Base-by-base conservation (phyloP, 768 basidiomycete species). In the Gyrodon lividus region DNA sequence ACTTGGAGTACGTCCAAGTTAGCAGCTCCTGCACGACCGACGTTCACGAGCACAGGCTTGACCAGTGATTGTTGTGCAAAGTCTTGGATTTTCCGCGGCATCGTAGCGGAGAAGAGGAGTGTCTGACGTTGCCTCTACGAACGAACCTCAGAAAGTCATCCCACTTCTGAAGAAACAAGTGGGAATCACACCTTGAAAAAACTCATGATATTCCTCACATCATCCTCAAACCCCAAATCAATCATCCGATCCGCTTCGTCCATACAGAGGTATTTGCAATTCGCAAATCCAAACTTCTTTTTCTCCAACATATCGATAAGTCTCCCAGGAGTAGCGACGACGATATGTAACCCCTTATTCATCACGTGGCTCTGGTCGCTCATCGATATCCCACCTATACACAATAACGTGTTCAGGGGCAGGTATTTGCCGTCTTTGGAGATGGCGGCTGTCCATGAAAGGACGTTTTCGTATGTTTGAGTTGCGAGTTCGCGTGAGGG, bases 241-340 rank as follows among this genome's bases (percentile, higher is more conserved):
- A 99, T 94, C 97, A 99, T 99, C 52, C 97, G 77, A 72, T 99
- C 97, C 0, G 97, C 97, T 72, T 99, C 97, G 71, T 99, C 97
- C 92, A 99, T 94, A 66, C 95, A 98, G 10, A 99, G 73, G 66
- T 84, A 97, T 75, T 92, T 94, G 86, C 95, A 98, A 56, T 86
- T 87, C 55, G 89, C 88, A 66, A 98, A 88, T 5, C 87, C 92
- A 61, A 99, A 90, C 56, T 85, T 81, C 69, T 83, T 90, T 77
- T 98, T 98, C 70, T 97, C 94, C 57, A 99, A 72, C 92, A 99
- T 96, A 70, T 99, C 97, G 56, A 98, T 98, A 47, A 98, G 75
- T 46, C 97, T 81, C 16, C 97, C 97, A 0, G 97, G 97, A 0
- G 97, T 99, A 3, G 97, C 97, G 22, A 98, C 90, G 44, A 97